A percentile compares a stretch with the other conserved stretches of the same genome.
phyloP scores from a whole-genome alignment of 208 protist genomes.

The Strigomonas galati region DNA sequence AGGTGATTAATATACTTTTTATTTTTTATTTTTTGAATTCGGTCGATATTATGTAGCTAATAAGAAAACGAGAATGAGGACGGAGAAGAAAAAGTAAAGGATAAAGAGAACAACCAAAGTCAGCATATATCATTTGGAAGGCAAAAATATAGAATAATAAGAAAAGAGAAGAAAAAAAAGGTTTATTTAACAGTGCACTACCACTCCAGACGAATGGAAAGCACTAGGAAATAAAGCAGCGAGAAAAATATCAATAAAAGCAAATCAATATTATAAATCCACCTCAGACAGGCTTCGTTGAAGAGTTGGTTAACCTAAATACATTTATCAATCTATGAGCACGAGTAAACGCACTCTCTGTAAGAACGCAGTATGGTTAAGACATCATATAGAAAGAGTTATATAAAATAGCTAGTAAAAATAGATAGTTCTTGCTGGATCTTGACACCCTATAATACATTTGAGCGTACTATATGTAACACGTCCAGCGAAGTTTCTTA shows the following conservation, averaged over 20 bases:
- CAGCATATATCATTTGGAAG: not conserved
- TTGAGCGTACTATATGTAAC: not conserved
- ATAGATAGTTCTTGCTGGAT: not conserved
- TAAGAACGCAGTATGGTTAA: not conserved
- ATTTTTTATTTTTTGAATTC: too few species aligned
- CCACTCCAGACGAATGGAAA: not conserved
- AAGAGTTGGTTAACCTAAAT: not conserved
- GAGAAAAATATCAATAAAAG: too few species aligned
- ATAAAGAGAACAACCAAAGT: conserved; percentile 1
- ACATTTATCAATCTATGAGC: not conserved
- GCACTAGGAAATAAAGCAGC: too few species aligned
- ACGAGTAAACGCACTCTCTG: not conserved
- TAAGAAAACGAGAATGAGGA: conserved; percentile 4
- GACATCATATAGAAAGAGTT: not conserved
- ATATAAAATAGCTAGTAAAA: not conserved
- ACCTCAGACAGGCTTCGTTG: not conserved
- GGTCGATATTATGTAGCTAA: too few species aligned
- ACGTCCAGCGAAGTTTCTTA: not conserved
- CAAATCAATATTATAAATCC: not conserved
- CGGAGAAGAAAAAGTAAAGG: conserved; percentile 7
- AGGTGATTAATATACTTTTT: too few species aligned
- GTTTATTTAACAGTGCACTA: not conserved
- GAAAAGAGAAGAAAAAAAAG: not conserved
- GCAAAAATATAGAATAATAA: not conserved
- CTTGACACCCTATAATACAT: not conserved